Percentiles rank a stretch among this genome's conserved stretches.
Evolutionary conservation across 805 yeast genomes (phyloP).

Genomic region (Saturnispora dispora): DNA sequence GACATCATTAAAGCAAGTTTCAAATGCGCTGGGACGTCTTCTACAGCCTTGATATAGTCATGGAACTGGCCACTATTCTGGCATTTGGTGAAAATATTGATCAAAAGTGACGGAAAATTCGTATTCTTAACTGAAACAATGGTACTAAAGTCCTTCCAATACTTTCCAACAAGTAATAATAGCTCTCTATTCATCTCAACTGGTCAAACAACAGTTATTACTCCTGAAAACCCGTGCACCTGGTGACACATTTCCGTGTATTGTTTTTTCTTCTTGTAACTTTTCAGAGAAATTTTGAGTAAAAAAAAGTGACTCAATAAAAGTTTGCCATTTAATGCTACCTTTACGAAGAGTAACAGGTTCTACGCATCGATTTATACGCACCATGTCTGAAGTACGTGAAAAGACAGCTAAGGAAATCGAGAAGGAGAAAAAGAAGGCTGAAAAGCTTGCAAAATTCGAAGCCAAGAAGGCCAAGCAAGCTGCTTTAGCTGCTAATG

Average conservation of each 20-base stretch:
- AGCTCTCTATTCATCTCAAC: neutral
- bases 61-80: neutral
- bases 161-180: neutral
- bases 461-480: constrained; percentile 75
- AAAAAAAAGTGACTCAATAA: constrained; percentile 7
- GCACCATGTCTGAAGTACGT: constrained; percentile 12
- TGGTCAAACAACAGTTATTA: neutral
- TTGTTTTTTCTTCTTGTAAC: neutral
- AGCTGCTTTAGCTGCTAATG: constrained; percentile 44
- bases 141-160: constrained; percentile 1
- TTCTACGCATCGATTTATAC: neutral
- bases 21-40: constrained; percentile 2
- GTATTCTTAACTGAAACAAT: neutral
- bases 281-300: neutral
- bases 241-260: neutral
- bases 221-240: neutral
- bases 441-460: constrained; percentile 52
- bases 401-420: constrained; percentile 59
- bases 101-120: neutral
- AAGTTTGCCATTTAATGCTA: constrained; percentile 5
- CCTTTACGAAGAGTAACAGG: constrained; percentile 5
- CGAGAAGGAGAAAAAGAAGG: constrained; percentile 54
- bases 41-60: neutral
- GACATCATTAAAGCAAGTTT: constrained; percentile 4
- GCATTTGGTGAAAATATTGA: neutral